Conservation (phyloP, 129 eudicot species). For the Helichrysum umbraculigerum region DNA sequence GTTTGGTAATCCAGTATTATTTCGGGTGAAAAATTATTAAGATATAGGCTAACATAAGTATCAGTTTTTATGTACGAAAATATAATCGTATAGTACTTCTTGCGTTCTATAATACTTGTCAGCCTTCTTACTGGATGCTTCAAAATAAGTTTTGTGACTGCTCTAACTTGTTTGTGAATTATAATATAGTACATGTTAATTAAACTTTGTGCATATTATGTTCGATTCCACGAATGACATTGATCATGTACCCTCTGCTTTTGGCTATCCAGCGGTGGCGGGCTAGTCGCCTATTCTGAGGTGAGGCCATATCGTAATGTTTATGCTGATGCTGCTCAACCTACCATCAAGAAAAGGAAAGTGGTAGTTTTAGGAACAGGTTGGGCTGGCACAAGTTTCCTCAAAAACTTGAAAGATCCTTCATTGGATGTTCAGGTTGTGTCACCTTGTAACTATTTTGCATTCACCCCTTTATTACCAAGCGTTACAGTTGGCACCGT, state of each 20-base stretch:
- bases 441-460: conserved; percentile 84
- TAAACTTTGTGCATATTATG: background rate
- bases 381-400: conserved; percentile 88
- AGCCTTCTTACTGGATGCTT: background rate
- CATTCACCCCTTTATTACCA: conserved; percentile 82
- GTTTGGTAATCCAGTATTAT: no score
- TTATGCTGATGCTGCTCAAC: conserved; percentile 43
- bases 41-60: background rate
- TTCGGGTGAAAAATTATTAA: no score
- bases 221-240: background rate
- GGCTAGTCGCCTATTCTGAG: conserved; percentile 48
- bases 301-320: conserved; percentile 32
- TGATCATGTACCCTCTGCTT: conserved; percentile 16
- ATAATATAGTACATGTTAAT: background rate
- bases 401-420: conserved; percentile 71
- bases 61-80: no score
- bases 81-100: background rate
- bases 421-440: conserved; percentile 62
- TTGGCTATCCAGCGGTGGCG: conserved; percentile 49
- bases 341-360: conserved; percentile 51
- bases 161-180: background rate
- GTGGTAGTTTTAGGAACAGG: conserved; percentile 86
- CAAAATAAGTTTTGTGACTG: background rate
- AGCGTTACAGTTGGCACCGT: conserved; percentile 94
- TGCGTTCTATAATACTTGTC: background rate